Conservation (phyloP, 176 grass and related monocot genomes). For the Sorghum bicolor region Sorghum_bicolor_NCBIv3 NC_012873.2:66434501-66435000, state of each 20-base stretch:
- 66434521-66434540: not conserved
- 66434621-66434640: not conserved
- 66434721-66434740: constrained; percentile 95
- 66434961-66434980: constrained; percentile 79
- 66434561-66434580: not conserved
- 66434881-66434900: not conserved
- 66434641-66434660: not conserved
- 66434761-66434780: constrained; percentile 76
- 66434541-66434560: constrained; percentile 11
- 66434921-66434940: constrained; percentile 98
- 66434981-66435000: constrained; percentile 6
- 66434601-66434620: not conserved
- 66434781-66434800: constrained; percentile 81
- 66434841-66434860: constrained; percentile 39
- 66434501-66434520: not conserved
- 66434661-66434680: constrained; percentile 94
- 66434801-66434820: constrained; percentile 64
- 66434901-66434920: constrained; percentile 88
- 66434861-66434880: constrained; percentile 46
- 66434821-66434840: constrained; percentile 66
- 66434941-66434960: constrained; percentile 91
- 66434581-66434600: not conserved
- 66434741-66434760: constrained; percentile 93
- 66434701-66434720: constrained; percentile 95
- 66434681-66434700: constrained; percentile 91